A percentile compares a stretch with the other conserved stretches of the same genome.
Conservation (phyloP, 2,329 filamentous ascomycete genomes). For the Penicillium sp. region DNA sequence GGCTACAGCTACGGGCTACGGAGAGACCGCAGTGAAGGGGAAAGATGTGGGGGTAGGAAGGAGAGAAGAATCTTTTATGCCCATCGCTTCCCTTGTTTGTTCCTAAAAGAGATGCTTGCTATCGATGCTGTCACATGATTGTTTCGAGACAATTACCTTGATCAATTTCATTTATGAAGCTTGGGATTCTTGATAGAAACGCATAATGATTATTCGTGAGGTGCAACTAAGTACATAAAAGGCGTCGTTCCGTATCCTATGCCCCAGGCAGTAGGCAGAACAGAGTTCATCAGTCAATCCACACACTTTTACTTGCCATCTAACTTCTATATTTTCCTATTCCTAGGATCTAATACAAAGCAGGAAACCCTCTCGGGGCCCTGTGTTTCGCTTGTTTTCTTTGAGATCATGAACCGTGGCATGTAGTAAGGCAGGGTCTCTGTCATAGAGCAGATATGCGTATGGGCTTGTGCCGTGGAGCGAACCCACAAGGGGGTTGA, state of each 20-base stretch:
- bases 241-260: neutral
- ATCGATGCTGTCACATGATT: no score
- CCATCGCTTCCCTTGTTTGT: no score
- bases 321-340: neutral
- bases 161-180: no score
- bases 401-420: neutral
- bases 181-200: no score
- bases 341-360: neutral
- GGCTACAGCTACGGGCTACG: no score
- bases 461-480: neutral
- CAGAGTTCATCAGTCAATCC: conserved; percentile 1
- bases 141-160: no score
- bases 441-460: neutral
- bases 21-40: no score
- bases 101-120: no score
- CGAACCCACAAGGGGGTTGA: neutral
- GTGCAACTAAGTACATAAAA: conserved; percentile 1
- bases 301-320: conserved; percentile 1
- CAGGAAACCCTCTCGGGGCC: neutral
- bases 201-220: conserved; percentile 2
- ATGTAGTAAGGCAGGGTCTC: neutral
- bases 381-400: neutral
- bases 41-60: no score
- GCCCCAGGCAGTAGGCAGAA: conserved; percentile 5
- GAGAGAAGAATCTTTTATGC: no score